Percentiles rank a stretch among this genome's conserved stretches.
These are phyloP conservation scores for Schizonepeta tenuifolia DNA, from an alignment of 257 asterid genomes.

Conservation along the genomic window DNA sequence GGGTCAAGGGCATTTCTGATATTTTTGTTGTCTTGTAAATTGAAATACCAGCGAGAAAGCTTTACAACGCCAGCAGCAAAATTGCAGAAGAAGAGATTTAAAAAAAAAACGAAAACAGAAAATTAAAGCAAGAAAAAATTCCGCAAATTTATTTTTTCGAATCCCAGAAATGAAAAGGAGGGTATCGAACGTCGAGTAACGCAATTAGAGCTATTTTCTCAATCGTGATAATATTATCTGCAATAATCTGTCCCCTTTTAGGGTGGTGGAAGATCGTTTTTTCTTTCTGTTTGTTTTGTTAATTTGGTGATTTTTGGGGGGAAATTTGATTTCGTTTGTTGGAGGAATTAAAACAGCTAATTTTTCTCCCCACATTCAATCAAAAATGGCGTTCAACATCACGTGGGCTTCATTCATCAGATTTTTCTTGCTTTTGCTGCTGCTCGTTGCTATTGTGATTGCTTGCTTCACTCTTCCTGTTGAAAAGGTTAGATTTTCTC, in stretches of 20 bases:
- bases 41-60: neutral
- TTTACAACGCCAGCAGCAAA: neutral
- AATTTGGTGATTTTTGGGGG: slow-evolving; percentile 60
- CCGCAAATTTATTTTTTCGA: neutral
- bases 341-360: slow-evolving; percentile 33
- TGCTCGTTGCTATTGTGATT: slow-evolving; percentile 59
- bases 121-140: slow-evolving; percentile 26
- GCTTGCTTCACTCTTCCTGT: slow-evolving; percentile 87
- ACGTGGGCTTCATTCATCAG: slow-evolving; percentile 59
- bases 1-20: slow-evolving; percentile 30
- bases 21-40: neutral
- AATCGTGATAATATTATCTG: neutral
- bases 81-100: neutral
- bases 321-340: slow-evolving; percentile 56
- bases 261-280: slow-evolving; percentile 30
- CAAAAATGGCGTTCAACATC: slow-evolving; percentile 58
- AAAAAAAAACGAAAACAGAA: neutral
- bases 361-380: slow-evolving; percentile 28
- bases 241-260: slow-evolving; percentile 1
- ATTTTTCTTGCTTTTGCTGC: slow-evolving; percentile 55
- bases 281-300: neutral
- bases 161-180: neutral
- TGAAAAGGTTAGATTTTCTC: slow-evolving; percentile 57
- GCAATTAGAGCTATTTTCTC: neutral
- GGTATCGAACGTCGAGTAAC: neutral